These are phyloP conservation scores for Desmodesmus armatus DNA, from an alignment of 139 green algal genomes.

Conservation along the genomic window DNA sequence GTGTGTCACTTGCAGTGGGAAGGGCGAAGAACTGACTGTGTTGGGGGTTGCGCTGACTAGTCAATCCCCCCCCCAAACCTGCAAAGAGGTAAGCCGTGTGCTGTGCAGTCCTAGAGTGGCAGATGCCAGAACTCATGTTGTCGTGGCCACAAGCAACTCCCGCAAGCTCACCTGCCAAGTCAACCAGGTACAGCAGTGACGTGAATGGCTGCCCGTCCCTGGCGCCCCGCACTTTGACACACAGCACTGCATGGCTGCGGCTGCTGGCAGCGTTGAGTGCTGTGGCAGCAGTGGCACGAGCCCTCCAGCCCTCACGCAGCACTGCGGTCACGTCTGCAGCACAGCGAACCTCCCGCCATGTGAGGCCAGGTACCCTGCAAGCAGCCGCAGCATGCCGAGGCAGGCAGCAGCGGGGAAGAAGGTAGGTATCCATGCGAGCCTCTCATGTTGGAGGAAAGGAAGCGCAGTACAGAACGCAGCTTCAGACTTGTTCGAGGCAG, in stretches of 20 bases:
- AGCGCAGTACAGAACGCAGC: too few relatives aligned
- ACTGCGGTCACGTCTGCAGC: constrained; percentile 46
- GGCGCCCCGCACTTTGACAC: constrained; percentile 68
- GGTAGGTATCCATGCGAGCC: not conserved
- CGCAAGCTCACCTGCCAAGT: constrained; percentile 83
- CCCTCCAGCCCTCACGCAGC: constrained; percentile 54
- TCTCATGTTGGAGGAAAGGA: too few relatives aligned
- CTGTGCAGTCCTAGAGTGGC: too few relatives aligned
- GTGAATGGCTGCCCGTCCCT: not conserved
- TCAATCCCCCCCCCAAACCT: too few relatives aligned
- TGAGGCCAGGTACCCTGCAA: constrained; percentile 49
- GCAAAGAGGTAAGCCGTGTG: too few relatives aligned
- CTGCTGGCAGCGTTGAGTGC: constrained; percentile 85
- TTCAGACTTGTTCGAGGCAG: not conserved
- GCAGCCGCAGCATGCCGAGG: not conserved
- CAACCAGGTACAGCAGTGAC: constrained; percentile 78
- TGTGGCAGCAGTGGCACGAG: constrained; percentile 59
- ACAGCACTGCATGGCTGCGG: constrained; percentile 79
- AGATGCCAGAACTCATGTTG: too few relatives aligned
- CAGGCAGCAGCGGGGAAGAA: constrained; percentile 29
- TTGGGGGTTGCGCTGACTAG: too few relatives aligned
- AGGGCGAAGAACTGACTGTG: too few relatives aligned
- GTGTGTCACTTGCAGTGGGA: too few relatives aligned
- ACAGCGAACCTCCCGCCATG: constrained; percentile 71
- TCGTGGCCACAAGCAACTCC: too few relatives aligned